phyloP scores from a whole-genome alignment of 352 stramenopile genomes.

The Phytopythium sindhum region DNA sequence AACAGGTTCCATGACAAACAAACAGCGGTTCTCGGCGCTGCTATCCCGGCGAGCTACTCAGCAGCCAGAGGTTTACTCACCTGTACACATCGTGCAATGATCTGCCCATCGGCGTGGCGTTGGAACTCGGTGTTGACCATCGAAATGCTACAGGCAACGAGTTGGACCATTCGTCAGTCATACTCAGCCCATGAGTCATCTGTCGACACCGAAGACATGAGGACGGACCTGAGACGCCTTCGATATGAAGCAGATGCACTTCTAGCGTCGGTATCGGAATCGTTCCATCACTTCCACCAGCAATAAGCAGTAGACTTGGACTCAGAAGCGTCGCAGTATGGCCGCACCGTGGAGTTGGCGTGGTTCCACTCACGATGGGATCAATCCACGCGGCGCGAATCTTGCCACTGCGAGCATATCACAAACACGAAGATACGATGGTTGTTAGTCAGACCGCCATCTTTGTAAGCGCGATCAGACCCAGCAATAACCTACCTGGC shows the following conservation, averaged over 20 bases:
- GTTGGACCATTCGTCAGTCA: neutral
- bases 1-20: no score
- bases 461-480: neutral
- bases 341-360: constrained; percentile 43
- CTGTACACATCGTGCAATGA: constrained; percentile 55
- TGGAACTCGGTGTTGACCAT: constrained; percentile 45
- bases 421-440: neutral
- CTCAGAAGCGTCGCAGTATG: constrained; percentile 46
- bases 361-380: constrained; percentile 21
- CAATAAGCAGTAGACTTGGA: constrained; percentile 39
- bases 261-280: constrained; percentile 40
- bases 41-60: no score
- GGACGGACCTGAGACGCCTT: constrained; percentile 26
- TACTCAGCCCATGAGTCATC: neutral
- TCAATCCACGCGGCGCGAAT: constrained; percentile 36
- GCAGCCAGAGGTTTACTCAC: constrained; percentile 12
- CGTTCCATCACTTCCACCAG: constrained; percentile 62
- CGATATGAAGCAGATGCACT: constrained; percentile 40
- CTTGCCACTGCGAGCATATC: constrained; percentile 13
- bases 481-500: neutral
- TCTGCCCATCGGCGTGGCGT: constrained; percentile 30
- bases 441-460: neutral
- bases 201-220: neutral
- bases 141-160: constrained; percentile 29
- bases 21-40: no score